Base-by-base conservation (phyloP, 1,284 basidiomycete species). In the Cryptococcus wingfieldii region DNA sequence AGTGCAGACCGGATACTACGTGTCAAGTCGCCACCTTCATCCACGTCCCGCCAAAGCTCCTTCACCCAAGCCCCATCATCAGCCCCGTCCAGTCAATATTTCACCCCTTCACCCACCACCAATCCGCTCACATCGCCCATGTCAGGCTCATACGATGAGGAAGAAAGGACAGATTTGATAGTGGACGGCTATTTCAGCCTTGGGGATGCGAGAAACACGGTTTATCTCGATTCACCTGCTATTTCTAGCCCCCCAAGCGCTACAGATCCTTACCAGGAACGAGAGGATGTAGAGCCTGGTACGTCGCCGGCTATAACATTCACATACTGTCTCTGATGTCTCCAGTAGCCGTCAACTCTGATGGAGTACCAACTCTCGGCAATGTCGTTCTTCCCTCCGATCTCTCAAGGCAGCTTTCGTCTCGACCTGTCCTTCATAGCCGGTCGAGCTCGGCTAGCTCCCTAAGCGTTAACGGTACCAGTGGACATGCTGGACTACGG, bases 391-490 rank as follows among this genome's bases (percentile, higher is more conserved):
- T 39, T 7, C 23, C 41, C 4, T 27, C 34, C 16, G 31, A 37
- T 13, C 12, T 27, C 10, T 19, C 49, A 12, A 5, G 39, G 28
- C 50, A 23, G 38, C 12, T 47, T 13, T 47, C 14, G 43, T 39
- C 37, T 28, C 55, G 16, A 5, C 45, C 34, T 47, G 42, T 46
- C 5, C 28, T 47, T 25, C 31, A 34, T 25, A 51, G 46, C 12
- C 25, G 54, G 27, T 50, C 53, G 23, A 55, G 50, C 47, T 55
- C 54, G 14, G 42, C 41, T 18, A 53, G 51, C 13, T 56, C 55
- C 16, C 28, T 50, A 14, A 53, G 51, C 31, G 34, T 43, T 14
- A 18, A 38, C 14, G 51, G 50, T 3, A 41, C 50, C 3, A 39
- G 38, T 25, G 39, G 19, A 31, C 47, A 34, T 38, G 37, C 53